Conservation (phyloP, 345 rosid species). For the Physaria fendleri region DNA sequence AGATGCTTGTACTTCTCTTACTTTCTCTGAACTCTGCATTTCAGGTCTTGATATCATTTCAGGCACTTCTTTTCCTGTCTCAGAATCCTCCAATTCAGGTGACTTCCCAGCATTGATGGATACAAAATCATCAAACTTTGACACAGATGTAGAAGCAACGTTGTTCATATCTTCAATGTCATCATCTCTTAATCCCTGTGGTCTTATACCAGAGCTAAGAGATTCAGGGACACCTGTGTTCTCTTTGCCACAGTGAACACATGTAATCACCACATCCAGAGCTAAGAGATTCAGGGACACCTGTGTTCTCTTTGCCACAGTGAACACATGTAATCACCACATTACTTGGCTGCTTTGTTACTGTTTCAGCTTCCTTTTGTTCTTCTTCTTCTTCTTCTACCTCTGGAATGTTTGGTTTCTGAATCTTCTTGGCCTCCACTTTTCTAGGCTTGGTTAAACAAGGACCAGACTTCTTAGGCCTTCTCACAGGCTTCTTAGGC, state of each 20-base stretch:
- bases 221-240: slow-evolving; percentile 7
- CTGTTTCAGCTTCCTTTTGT: not conserved
- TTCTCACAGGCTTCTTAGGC: slow-evolving; percentile 12
- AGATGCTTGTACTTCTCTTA: not conserved
- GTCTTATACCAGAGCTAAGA: not conserved
- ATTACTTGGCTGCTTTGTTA: not conserved
- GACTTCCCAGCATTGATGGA: slow-evolving; percentile 8
- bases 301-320: too few relatives aligned
- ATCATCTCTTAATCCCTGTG: slow-evolving; percentile 6
- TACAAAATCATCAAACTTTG: slow-evolving; percentile 8
- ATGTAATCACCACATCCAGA: slow-evolving; percentile 9
- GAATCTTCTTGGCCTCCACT: not conserved
- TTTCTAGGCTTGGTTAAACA: slow-evolving; percentile 7
- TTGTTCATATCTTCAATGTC: slow-evolving; percentile 14
- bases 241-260: slow-evolving; percentile 25
- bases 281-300: too few relatives aligned
- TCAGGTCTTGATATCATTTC: slow-evolving; percentile 4
- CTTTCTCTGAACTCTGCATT: not conserved
- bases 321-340: not conserved
- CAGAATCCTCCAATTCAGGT: not conserved
- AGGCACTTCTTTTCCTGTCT: slow-evolving; percentile 2
- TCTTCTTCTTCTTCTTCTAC: slow-evolving; percentile 11
- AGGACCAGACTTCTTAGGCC: slow-evolving; percentile 11
- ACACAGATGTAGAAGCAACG: not conserved
- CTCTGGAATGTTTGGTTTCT: not conserved